Evolutionary conservation across 192 early-diverging fungal species (phyloP).

Genomic region (Chytriomyces hyalinus): DNA sequence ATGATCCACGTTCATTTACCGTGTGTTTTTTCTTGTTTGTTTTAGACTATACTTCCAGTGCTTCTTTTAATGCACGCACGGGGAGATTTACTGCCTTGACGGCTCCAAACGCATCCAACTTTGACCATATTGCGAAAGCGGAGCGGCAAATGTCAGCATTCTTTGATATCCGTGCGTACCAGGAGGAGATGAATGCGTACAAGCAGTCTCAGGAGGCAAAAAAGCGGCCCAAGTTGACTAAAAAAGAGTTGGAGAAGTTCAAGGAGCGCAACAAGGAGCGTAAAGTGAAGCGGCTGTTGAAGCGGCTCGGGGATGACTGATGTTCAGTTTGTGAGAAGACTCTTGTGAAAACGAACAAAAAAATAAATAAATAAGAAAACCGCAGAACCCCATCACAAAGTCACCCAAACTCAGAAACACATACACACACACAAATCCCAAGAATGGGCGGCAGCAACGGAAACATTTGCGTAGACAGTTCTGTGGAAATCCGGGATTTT

Average conservation of each 20-base stretch:
- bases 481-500: constrained; percentile 8
- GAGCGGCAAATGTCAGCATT: constrained; percentile 37
- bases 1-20: background rate
- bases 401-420: too few species aligned
- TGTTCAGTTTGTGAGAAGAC: background rate
- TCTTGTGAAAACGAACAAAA: too few species aligned
- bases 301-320: constrained; percentile 30
- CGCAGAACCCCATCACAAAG: too few species aligned
- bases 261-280: constrained; percentile 34
- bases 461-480: background rate
- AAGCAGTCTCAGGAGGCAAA: background rate
- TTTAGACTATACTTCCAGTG: constrained; percentile 31
- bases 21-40: background rate
- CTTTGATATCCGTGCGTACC: constrained; percentile 32
- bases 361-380: too few species aligned
- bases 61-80: constrained; percentile 33
- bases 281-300: constrained; percentile 32
- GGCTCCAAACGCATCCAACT: constrained; percentile 10
- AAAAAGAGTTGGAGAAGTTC: constrained; percentile 37
- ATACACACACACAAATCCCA: background rate
- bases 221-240: constrained; percentile 20
- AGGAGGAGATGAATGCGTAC: constrained; percentile 24
- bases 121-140: constrained; percentile 31
- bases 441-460: background rate
- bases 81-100: constrained; percentile 16